Percentiles rank a stretch among this genome's conserved stretches.
Evolutionary conservation across 352 stramenopile genomes (phyloP).

Genomic region (Pythium utonaiense): DNA sequence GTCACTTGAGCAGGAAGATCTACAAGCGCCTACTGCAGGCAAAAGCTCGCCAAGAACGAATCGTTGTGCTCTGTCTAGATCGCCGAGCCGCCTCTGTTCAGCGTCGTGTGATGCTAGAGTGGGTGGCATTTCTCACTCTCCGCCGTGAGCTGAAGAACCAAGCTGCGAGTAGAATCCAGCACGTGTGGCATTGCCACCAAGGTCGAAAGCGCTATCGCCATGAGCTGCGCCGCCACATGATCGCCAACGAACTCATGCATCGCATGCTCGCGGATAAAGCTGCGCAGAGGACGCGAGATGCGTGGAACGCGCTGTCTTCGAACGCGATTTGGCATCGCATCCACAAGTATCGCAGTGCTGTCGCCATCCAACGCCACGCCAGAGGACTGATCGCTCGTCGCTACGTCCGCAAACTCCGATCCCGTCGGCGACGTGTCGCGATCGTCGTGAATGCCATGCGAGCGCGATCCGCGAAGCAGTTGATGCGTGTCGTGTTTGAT

Average conservation of each 20-base stretch:
- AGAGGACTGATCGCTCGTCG: slow-evolving; percentile 42
- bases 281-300: slow-evolving; percentile 23
- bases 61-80: slow-evolving; percentile 38
- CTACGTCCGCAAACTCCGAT: slow-evolving; percentile 32
- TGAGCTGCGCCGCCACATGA: slow-evolving; percentile 39
- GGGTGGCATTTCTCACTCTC: slow-evolving; percentile 15
- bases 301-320: slow-evolving; percentile 39
- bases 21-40: slow-evolving; percentile 36
- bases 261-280: slow-evolving; percentile 36
- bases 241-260: slow-evolving; percentile 49
- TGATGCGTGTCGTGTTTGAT: slow-evolving; percentile 33
- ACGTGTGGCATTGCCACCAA: slow-evolving; percentile 33
- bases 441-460: slow-evolving; percentile 32
- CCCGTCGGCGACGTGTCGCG: slow-evolving; percentile 33
- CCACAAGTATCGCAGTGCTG: slow-evolving; percentile 40
- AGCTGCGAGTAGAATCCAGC: slow-evolving; percentile 37
- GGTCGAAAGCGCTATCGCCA: slow-evolving; percentile 14
- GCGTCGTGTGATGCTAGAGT: slow-evolving; percentile 18
- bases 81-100: slow-evolving; percentile 20
- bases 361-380: slow-evolving; percentile 44
- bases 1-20: slow-evolving; percentile 32
- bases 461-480: slow-evolving; percentile 20
- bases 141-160: slow-evolving; percentile 6
- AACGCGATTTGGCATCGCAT: slow-evolving; percentile 50
- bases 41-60: slow-evolving; percentile 33